Base-by-base conservation (phyloP, 768 basidiomycete genomes). In the Tremella yokohamensis region DNA sequence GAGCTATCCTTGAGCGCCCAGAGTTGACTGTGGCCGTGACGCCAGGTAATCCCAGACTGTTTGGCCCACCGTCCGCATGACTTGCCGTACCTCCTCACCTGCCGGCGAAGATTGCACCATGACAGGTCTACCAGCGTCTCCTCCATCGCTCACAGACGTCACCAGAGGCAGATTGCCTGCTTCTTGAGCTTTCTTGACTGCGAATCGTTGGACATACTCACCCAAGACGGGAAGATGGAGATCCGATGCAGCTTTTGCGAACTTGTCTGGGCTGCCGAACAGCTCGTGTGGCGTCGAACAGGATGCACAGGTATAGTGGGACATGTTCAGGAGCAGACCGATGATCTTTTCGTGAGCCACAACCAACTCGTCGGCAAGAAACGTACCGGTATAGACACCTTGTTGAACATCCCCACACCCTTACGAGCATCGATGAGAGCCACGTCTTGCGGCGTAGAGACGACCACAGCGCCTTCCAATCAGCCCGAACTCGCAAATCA, bases 381-480 rank as follows among this genome's bases (percentile, higher is more conserved):
- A 50, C 49, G 8, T 68, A 94, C 91, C 0, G 94, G 93, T 0
- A 97, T 85, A 16, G 82, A 81, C 8, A 97, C 82, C 76, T 93
- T 96, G 53, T 84, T 83, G 72, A 97, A 86, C 90, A 94, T 94
- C 8, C 86, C 82, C 20, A 97, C 87, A 0, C 94, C 93, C 65
- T 93, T 93, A 59, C 89, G 82, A 1, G 91, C 91, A 72, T 98
- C 94, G 3, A 88, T 82, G 3, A 97, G 81, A 2, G 93, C 88
- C 34, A 98, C 88, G 65, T 94, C 88, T 75, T 99, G 94, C 0
- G 94, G 93, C 7, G 94, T 97, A 0, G 92, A 94, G 1, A 97
- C 86, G 57, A 99, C 89, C 1, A 99, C 86, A 0, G 90, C 85
- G 11, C 91, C 93, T 97, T 66, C 8, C 19, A 39, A 22, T 40